Evolutionary conservation across 306 rosid genomes (phyloP), one percentile per base, ranked within the genome.

Genomic region (Castanea sativa): DNA sequence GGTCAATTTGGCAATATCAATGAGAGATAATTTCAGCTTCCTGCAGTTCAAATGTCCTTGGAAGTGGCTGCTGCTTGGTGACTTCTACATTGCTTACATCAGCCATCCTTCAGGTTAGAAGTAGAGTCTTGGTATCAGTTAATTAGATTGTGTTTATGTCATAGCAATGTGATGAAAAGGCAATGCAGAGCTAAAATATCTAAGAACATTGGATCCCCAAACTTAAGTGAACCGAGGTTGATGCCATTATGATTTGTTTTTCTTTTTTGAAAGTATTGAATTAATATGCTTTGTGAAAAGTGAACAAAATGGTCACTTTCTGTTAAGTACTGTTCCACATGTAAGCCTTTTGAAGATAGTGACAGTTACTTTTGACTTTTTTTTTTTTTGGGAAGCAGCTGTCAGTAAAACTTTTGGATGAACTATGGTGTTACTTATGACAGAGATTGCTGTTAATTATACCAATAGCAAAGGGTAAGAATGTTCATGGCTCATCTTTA

Each of bases 391-490:
- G 45, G 45, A 41, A 41, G 45, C 45, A 41, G 45, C 45, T 41
- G 45, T 41, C 45, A 41, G 45, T 41, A 41, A 41, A 71, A 67
- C 77, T 79, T 77, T 55, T 10, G 83, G 73, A 79, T 76, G 72
- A 82, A 67, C 41, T 33, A 11, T 32, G 55, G 43, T 74, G n/a
- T 78, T 64, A 75, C 79, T 79, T 86, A 78, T 76, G 71, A 73
- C n/a, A 71, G 71, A 76, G 86, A 85, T 72, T 81, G 80, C 72
- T 79, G 83, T 76, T 76, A 82, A 51, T 80, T 27, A 20, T 52
- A 7, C 18, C 23, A 4, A 1, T 11, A 19, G 10, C 19, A 21
- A 41, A 59, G 33, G 3, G 49, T 57, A 76, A 76, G 69, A 76
- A 60, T 73, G 71, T 55, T 80, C 57, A 33, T 15, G 78, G 73